Evolutionary conservation across 2,329 filamentous ascomycete species (phyloP), one percentile per base, ranked within the genome.

Genomic region (Zelopaecilomyces penicillatus): DNA sequence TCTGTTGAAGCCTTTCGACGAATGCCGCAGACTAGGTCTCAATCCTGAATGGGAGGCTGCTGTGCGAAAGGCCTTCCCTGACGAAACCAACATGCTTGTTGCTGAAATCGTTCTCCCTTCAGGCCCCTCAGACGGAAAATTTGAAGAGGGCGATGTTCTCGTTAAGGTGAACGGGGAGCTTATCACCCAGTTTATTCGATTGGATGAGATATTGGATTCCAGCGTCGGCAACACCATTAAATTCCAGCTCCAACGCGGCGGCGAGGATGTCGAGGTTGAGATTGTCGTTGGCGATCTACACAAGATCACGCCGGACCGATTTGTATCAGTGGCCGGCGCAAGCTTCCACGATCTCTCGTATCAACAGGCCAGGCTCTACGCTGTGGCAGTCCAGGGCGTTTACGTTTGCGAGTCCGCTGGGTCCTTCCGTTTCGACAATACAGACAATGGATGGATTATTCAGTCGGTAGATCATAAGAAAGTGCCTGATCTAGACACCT

Each of bases 331-430:
- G 37, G 87, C 90, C 36, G 94, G 93, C 19, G 93, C 83, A 27
- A 91, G 89, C 47, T 97, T 98, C 71, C 94, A 98, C 68, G 81
- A 95, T 61, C 73, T 98, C 12, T 98, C 94, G 1, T 98, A 98
- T 64, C 93, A 98, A 61, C 90, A 97, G 66, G 89, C 93, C n/a
- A 83, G 93, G 7, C 76, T 96, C 4, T 97, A 96, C 62, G 91
- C 90, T 31, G 90, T 98, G 46, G 83, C 90, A 7, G 85, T 89
- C 56, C 84, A 89, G 62, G 93, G 93, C 31, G 89, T 98, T 12
- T 98, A 87, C 61, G 85, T 97, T 47, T 97, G 90, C 59, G 93
- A 98, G 65, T 87, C 91, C 5, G 85, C 87, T 2, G 93, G 93
- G 3, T 95, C 93, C 1, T 98, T 97, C 74, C 83, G 90, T 41